A percentile compares a stretch with the other conserved stretches of the same genome.
phyloP scores from a whole-genome alignment of 2,329 filamentous ascomycete genomes.

The Orbilia blumenaviensis region DNA sequence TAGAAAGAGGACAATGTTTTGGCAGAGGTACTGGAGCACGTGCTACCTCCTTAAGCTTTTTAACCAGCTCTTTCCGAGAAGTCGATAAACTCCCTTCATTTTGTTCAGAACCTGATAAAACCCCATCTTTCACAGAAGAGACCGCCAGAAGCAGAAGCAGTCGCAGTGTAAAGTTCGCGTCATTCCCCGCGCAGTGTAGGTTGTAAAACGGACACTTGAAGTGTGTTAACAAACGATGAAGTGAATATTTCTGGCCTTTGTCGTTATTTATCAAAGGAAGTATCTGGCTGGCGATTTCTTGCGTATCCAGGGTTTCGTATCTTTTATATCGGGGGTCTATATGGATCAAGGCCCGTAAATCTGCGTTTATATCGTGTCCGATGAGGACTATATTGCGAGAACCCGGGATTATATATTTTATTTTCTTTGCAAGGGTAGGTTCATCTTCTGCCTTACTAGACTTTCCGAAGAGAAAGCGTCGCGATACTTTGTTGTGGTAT shows the following conservation, averaged over 20 bases:
- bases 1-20: neutral
- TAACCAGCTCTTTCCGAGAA: no score
- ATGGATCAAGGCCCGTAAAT: neutral
- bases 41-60: neutral
- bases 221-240: neutral
- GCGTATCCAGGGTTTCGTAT: neutral
- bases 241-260: neutral
- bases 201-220: conserved; percentile 4
- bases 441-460: neutral
- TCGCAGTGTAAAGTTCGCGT: conserved; percentile 12
- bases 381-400: conserved; percentile 16
- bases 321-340: neutral
- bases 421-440: neutral
- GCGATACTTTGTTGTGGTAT: neutral
- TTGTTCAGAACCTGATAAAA: neutral
- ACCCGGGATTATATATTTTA: neutral
- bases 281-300: neutral
- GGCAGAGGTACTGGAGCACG: neutral
- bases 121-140: neutral
- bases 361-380: neutral
- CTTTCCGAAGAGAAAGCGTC: neutral
- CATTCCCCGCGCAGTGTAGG: conserved; percentile 21
- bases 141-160: neutral
- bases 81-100: no score
- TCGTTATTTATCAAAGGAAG: neutral